Evolutionary conservation across 345 rosid genomes (phyloP).

Genomic region (Syzygium aqueum): DNA sequence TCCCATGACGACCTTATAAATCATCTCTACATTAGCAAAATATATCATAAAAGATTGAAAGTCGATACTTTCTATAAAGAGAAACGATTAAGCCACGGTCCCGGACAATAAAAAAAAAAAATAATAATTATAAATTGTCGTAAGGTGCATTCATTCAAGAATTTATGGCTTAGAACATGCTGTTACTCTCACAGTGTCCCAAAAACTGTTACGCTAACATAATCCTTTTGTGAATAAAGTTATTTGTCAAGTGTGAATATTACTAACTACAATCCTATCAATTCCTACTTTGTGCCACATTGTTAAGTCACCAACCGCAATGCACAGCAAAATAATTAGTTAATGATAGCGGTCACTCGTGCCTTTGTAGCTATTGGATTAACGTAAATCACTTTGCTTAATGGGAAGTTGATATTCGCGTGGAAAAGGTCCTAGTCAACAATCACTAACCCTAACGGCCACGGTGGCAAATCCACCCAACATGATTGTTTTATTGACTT

Average conservation of each 20-base stretch:
- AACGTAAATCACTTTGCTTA: not conserved
- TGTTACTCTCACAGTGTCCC: too few relatives aligned
- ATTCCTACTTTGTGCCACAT: not conserved
- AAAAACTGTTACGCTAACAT: too few relatives aligned
- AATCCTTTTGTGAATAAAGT: not conserved
- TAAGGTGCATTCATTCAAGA: too few relatives aligned
- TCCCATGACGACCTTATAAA: not conserved
- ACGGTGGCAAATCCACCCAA: not conserved
- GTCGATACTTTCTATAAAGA: too few relatives aligned
- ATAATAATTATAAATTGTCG: too few relatives aligned
- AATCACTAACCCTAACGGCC: not conserved
- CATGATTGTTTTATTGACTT: not conserved
- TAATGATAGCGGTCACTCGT: not conserved
- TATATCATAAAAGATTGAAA: not conserved
- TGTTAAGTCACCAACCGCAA: not conserved
- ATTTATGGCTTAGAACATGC: too few relatives aligned
- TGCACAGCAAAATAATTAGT: too few relatives aligned
- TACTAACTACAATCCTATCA: not conserved
- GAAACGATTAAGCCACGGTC: too few relatives aligned
- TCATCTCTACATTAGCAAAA: not conserved
- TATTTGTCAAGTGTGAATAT: not conserved
- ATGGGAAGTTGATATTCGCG: not conserved
- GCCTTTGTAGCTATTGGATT: not conserved
- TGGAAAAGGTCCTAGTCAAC: not conserved
- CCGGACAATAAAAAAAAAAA: too few relatives aligned